phyloP scores from a whole-genome alignment of 768 basidiomycete genomes.

The Panaeolus papilionaceus region DNA sequence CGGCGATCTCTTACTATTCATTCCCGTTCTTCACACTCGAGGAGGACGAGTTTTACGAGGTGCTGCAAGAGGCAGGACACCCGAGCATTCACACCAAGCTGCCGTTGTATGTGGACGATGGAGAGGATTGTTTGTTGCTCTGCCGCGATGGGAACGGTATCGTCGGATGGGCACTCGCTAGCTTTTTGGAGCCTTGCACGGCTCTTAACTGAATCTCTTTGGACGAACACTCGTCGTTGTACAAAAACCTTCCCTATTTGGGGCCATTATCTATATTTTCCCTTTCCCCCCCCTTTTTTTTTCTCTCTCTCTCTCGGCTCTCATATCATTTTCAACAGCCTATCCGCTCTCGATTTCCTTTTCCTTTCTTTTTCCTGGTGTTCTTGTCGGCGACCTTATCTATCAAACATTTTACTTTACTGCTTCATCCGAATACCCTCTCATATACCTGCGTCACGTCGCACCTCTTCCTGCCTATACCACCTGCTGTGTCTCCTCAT shows the following conservation, averaged over 20 bases:
- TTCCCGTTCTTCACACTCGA: constrained; percentile 80
- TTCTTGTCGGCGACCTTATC: background rate
- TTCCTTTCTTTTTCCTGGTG: background rate
- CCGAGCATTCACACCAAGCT: constrained; percentile 76
- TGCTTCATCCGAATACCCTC: constrained; percentile 4
- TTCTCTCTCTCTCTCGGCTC: constrained; percentile 15
- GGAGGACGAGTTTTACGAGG: constrained; percentile 66
- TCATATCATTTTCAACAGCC: constrained; percentile 15
- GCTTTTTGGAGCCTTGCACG: constrained; percentile 67
- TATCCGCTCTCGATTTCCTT: constrained; percentile 1
- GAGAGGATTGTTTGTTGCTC: constrained; percentile 80
- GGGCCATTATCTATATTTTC: constrained; percentile 19
- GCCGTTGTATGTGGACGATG: constrained; percentile 77
- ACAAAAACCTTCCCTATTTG: constrained; percentile 10
- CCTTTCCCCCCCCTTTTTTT: constrained; percentile 16
- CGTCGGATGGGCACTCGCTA: constrained; percentile 84
- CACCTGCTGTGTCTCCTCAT: constrained; percentile 10
- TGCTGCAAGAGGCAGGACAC: constrained; percentile 80
- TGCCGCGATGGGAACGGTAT: constrained; percentile 61
- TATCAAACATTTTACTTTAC: constrained; percentile 9
- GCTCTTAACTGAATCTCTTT: background rate
- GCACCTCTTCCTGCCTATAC: constrained; percentile 9
- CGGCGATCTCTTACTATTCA: constrained; percentile 68
- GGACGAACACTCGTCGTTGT: constrained; percentile 12
- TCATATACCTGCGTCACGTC: constrained; percentile 9